A percentile compares a stretch with the other conserved stretches of the same genome.
These are phyloP conservation scores for Phlegmacium glaucopus DNA, from an alignment of 768 basidiomycete species.

Conservation along the genomic window DNA sequence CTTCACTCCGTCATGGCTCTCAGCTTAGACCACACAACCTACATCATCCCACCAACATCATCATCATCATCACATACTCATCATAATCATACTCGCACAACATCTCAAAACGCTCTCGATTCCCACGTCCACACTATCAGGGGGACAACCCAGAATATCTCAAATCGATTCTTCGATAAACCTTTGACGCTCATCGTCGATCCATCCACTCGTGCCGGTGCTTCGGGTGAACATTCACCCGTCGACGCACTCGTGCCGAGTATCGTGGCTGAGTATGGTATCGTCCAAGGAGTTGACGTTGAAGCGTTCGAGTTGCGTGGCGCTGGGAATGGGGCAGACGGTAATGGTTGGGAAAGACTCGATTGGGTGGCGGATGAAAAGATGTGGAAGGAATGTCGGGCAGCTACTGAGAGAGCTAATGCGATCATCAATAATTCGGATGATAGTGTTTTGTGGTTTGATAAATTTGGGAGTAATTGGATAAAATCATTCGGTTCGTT, in stretches of 20 bases:
- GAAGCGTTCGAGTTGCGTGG: constrained; percentile 31
- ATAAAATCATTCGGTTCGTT: constrained; percentile 70
- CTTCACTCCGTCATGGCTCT: constrained; percentile 76
- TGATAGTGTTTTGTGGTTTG: constrained; percentile 77
- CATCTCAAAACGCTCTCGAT: constrained; percentile 44
- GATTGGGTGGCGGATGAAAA: constrained; percentile 72
- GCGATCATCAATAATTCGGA: constrained; percentile 76
- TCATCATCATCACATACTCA: constrained; percentile 18
- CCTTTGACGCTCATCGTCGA: constrained; percentile 80
- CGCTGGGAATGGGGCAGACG: constrained; percentile 8
- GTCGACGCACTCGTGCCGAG: constrained; percentile 90
- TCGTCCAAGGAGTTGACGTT: constrained; percentile 63
- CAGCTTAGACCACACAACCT: constrained; percentile 75
- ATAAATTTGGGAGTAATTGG: constrained; percentile 83
- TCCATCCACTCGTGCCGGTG: constrained; percentile 78
- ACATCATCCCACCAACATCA: constrained; percentile 30
- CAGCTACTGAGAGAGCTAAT: constrained; percentile 55
- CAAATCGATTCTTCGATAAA: constrained; percentile 93
- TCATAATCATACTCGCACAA: constrained; percentile 28
- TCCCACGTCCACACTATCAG: constrained; percentile 76
- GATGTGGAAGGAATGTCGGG: constrained; percentile 51
- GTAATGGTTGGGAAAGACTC: constrained; percentile 53
- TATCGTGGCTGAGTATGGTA: constrained; percentile 78
- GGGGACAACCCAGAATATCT: constrained; percentile 52
- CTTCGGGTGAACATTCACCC: constrained; percentile 87